Evolutionary conservation across 345 rosid genomes (phyloP).

Genomic region (Eutrema heterophyllum): DNA sequence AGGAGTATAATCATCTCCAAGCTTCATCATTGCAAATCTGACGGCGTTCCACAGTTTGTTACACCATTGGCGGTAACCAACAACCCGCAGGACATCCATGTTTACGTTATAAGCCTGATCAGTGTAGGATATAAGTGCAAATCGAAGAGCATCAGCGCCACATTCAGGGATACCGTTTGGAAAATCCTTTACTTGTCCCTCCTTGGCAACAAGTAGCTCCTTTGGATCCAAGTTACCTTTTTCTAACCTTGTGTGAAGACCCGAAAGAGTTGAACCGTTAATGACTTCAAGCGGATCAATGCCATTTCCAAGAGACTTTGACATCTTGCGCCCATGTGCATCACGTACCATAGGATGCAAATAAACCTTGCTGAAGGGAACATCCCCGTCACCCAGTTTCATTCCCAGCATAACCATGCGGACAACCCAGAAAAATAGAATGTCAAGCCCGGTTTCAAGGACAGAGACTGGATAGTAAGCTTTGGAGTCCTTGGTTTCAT

Average conservation of each 20-base stretch:
- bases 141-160: constrained; percentile 86
- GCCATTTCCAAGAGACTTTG: constrained; percentile 78
- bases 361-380: constrained; percentile 75
- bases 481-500: constrained; percentile 65
- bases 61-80: constrained; percentile 92
- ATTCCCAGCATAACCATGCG: constrained; percentile 84
- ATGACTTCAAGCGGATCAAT: constrained; percentile 85
- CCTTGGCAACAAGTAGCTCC: constrained; percentile 53
- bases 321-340: constrained; percentile 91
- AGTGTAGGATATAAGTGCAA: constrained; percentile 78
- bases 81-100: constrained; percentile 80
- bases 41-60: constrained; percentile 91
- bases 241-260: constrained; percentile 69
- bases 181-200: constrained; percentile 66
- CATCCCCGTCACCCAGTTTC: constrained; percentile 55
- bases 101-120: constrained; percentile 90
- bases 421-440: constrained; percentile 88
- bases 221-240: constrained; percentile 62
- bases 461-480: constrained; percentile 72
- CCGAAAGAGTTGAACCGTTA: constrained; percentile 59
- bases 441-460: constrained; percentile 87
- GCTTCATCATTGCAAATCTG: constrained; percentile 82
- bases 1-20: constrained; percentile 54
- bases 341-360: constrained; percentile 88
- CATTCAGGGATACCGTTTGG: constrained; percentile 87